phyloP scores from a whole-genome alignment of 208 protist genomes.

The Wallacemonas sp. region DNA sequence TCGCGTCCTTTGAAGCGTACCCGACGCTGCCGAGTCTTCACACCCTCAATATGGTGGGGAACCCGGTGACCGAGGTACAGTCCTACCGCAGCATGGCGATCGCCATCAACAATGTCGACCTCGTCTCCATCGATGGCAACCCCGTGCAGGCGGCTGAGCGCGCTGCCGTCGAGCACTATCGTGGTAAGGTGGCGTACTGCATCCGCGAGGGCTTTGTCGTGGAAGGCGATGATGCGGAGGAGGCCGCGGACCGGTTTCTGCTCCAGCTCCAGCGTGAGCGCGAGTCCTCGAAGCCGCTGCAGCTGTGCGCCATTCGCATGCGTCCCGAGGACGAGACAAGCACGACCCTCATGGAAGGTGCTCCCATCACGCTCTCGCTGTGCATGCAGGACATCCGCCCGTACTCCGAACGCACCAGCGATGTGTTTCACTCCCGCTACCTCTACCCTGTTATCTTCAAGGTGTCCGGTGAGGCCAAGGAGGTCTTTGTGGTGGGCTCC shows the following conservation, averaged over 20 bases:
- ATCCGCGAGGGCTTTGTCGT: constrained; percentile 90
- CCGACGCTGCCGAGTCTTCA: constrained; percentile 84
- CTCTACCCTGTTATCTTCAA: constrained; percentile 90
- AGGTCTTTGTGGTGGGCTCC: constrained; percentile 91
- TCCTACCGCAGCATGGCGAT: constrained; percentile 93
- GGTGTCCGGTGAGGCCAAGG: constrained; percentile 84
- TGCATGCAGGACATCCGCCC: constrained; percentile 92
- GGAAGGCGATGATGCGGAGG: constrained; percentile 82
- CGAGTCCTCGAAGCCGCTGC: constrained; percentile 70
- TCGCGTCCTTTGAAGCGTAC: constrained; percentile 87
- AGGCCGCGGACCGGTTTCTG: constrained; percentile 81
- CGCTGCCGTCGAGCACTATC: constrained; percentile 82
- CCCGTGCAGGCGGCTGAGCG: constrained; percentile 86
- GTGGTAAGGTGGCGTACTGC: constrained; percentile 89
- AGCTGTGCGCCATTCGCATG: constrained; percentile 85
- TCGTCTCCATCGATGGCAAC: constrained; percentile 89
- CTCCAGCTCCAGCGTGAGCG: constrained; percentile 79
- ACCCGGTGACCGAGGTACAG: constrained; percentile 82
- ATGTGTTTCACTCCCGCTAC: constrained; percentile 86
- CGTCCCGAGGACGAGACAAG: constrained; percentile 51
- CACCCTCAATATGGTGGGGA: constrained; percentile 91
- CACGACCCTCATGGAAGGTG: constrained; percentile 76
- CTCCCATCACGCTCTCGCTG: constrained; percentile 75
- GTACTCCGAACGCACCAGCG: constrained; percentile 71
- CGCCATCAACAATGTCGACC: constrained; percentile 70